These are phyloP conservation scores for Kondoa subrosea DNA, from an alignment of 768 basidiomycete genomes.

Conservation along the genomic window DNA sequence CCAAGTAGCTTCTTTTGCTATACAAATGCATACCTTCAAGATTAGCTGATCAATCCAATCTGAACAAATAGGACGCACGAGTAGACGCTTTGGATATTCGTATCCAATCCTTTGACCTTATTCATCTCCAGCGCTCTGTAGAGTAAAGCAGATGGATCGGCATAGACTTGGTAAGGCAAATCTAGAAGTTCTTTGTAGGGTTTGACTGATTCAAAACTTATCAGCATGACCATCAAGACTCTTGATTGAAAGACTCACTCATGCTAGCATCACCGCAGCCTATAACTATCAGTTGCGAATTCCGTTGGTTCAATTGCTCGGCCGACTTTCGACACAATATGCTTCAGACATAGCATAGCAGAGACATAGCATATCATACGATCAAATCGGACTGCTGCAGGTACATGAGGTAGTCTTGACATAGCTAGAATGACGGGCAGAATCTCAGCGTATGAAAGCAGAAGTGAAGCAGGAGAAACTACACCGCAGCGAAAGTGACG, in stretches of 20 bases:
- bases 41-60: not conserved
- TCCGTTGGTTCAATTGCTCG: not conserved
- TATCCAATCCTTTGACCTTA: not conserved
- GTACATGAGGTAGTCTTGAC: not conserved
- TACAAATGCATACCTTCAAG: not conserved
- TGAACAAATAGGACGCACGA: not conserved
- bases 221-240: not conserved
- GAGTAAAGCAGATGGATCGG: not conserved
- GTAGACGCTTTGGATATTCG: not conserved
- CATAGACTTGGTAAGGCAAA: not conserved
- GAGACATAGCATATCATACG: not conserved
- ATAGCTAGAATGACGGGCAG: not conserved
- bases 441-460: not conserved
- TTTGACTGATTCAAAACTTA: not conserved
- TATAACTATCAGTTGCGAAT: conserved; percentile 1
- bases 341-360: not conserved
- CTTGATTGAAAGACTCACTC: not conserved
- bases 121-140: not conserved
- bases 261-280: not conserved
- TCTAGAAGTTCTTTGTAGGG: not conserved
- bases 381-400: not conserved
- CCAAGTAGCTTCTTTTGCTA: not conserved
- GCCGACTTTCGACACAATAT: not conserved
- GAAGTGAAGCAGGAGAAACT: not conserved
- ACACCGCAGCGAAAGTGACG: not conserved